These are phyloP conservation scores for Phlebiopsis flavidoalba DNA, from an alignment of 768 basidiomycete genomes.

Conservation along the genomic window DNA sequence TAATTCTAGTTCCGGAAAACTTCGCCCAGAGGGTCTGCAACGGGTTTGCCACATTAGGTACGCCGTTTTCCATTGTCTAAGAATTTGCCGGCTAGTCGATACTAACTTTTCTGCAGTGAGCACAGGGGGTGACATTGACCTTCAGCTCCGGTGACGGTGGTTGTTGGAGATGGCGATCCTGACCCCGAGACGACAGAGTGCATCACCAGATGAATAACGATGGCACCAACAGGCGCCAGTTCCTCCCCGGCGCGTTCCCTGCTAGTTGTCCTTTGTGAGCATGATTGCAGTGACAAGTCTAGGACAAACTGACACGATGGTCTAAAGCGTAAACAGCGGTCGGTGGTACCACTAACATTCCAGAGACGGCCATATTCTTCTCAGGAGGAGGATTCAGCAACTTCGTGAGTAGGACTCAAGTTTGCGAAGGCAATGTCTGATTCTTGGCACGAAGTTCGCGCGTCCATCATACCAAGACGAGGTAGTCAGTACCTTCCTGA, in stretches of 20 bases:
- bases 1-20: slow-evolving; percentile 42
- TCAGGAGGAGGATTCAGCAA: slow-evolving; percentile 76
- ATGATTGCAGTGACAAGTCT: too few species aligned
- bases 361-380: slow-evolving; percentile 55
- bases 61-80: slow-evolving; percentile 8
- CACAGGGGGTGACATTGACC: slow-evolving; percentile 57
- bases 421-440: background rate
- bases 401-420: slow-evolving; percentile 36
- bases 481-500: slow-evolving; percentile 40
- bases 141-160: slow-evolving; percentile 68
- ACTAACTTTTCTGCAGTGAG: slow-evolving; percentile 24
- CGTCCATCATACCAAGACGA: slow-evolving; percentile 50
- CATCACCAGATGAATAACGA: slow-evolving; percentile 55
- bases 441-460: slow-evolving; percentile 33
- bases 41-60: slow-evolving; percentile 63
- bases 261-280: slow-evolving; percentile 41
- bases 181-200: slow-evolving; percentile 51
- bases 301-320: too few species aligned
- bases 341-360: slow-evolving; percentile 55
- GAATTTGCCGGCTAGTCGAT: background rate
- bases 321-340: slow-evolving; percentile 62
- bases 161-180: slow-evolving; percentile 57
- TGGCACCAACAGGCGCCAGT: slow-evolving; percentile 46
- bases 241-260: slow-evolving; percentile 55
- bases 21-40: slow-evolving; percentile 56